Conservation (phyloP, 148 eudicot genomes). For the Rhododendron simsii region DNA sequence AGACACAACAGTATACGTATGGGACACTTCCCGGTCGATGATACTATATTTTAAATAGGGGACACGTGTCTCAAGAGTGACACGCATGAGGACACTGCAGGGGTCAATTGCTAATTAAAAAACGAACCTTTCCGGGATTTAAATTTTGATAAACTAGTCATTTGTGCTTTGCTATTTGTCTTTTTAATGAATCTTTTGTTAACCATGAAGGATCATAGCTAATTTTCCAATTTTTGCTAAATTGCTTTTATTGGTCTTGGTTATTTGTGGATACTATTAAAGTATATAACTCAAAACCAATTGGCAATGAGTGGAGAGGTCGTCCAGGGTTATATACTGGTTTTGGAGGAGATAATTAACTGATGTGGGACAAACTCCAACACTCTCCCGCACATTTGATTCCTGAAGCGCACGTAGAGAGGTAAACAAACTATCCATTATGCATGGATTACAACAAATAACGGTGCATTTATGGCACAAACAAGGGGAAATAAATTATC, state of each 20-base stretch:
- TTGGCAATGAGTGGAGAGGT: no score
- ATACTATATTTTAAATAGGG: background rate
- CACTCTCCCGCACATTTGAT: no score
- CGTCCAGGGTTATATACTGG: no score
- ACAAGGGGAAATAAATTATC: no score
- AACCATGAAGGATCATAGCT: background rate
- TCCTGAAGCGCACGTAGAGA: no score
- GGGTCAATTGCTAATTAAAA: background rate
- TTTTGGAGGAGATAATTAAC: no score
- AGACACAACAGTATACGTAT: background rate
- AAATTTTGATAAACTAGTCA: background rate
- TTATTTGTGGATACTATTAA: no score
- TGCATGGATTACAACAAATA: no score
- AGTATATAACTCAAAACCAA: no score
- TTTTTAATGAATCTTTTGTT: background rate
- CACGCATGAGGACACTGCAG: background rate
- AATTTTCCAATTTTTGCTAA: background rate
- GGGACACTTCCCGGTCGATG: background rate
- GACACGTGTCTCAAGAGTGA: background rate
- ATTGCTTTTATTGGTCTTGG: background rate
- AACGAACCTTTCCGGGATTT: background rate
- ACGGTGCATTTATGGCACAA: no score
- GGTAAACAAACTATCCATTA: no score
- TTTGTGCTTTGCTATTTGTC: background rate
- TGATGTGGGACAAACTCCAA: no score